Evolutionary conservation across 805 yeast genomes (phyloP).

Genomic region (Yamadazyma takamatsuzukensis): DNA sequence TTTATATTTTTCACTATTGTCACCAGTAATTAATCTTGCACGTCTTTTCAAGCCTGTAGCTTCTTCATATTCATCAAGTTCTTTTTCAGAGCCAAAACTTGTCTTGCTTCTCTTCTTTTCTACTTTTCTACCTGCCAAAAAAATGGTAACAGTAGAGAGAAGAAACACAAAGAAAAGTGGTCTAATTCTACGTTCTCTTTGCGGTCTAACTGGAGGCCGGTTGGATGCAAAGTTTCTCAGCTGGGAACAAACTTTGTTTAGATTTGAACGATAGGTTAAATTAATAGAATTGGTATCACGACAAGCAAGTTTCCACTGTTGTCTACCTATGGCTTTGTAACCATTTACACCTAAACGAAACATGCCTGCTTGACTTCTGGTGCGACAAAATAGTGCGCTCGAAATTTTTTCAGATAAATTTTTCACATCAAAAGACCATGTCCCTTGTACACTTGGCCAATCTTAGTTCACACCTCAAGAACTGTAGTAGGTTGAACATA

Average conservation of each 20-base stretch:
- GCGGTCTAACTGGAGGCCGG: conserved; percentile 1
- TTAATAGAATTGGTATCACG: no score
- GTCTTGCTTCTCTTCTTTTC: conserved; percentile 30
- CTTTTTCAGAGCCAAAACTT: conserved; percentile 43
- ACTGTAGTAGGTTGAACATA: conserved; percentile 72
- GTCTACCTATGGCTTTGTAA: no score
- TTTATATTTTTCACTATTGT: conserved; percentile 34
- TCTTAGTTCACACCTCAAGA: conserved; percentile 84
- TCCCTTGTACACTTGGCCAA: conserved; percentile 82
- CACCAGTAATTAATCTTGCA: conserved; percentile 37
- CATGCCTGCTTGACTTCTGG: no score
- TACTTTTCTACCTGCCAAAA: conserved; percentile 24
- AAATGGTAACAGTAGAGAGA: conserved; percentile 29
- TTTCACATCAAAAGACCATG: conserved; percentile 40
- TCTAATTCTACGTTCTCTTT: conserved; percentile 28
- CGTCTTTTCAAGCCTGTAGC: conserved; percentile 51
- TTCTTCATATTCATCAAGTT: conserved; percentile 46
- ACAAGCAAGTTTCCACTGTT: no score
- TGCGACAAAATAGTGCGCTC: background rate
- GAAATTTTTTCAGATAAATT: conserved; percentile 2
- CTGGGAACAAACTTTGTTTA: no score
- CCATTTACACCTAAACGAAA: no score
- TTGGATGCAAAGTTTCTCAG: no score
- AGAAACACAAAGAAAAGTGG: conserved; percentile 34
- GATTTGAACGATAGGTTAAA: no score